Evolutionary conservation across 2,329 filamentous ascomycete genomes (phyloP).

Genomic region (Calycina marina): DNA sequence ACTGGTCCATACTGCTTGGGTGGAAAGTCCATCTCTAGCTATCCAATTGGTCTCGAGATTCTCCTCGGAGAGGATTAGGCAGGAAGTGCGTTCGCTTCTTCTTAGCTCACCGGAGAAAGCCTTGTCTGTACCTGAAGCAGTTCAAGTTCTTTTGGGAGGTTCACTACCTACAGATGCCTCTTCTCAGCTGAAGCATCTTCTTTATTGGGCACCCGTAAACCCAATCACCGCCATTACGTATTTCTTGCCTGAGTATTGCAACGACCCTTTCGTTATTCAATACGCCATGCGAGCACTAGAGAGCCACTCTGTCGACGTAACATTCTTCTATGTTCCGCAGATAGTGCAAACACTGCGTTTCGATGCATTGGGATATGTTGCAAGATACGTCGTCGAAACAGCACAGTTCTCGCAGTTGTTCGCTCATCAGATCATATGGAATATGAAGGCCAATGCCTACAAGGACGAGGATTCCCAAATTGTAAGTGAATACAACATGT

Average conservation of each 20-base stretch:
- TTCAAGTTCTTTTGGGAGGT: conserved; percentile 68
- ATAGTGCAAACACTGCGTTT: conserved; percentile 93
- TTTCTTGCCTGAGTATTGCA: conserved; percentile 80
- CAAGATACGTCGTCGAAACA: conserved; percentile 92
- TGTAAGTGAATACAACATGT: conserved; percentile 31
- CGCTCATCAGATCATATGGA: conserved; percentile 99
- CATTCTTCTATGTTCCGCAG: conserved; percentile 98
- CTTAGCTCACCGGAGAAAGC: conserved; percentile 75
- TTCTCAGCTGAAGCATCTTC: conserved; percentile 78
- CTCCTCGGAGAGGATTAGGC: conserved; percentile 54
- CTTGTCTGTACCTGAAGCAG: conserved; percentile 63
- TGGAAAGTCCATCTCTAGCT: conserved; percentile 72
- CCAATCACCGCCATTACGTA: conserved; percentile 87
- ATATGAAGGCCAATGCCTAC: conserved; percentile 98
- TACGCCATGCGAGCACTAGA: conserved; percentile 94
- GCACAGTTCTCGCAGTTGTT: conserved; percentile 97
- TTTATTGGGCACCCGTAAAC: conserved; percentile 88
- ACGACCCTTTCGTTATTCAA: conserved; percentile 86
- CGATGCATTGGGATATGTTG: conserved; percentile 84
- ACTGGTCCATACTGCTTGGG: conserved; percentile 73
- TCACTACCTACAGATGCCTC: conserved; percentile 65
- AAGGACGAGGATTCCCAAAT: conserved; percentile 89
- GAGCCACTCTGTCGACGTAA: conserved; percentile 88
- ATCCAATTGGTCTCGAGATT: conserved; percentile 73
- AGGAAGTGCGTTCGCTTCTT: conserved; percentile 66